Evolutionary conservation across 164 flowering plant species (phyloP), one percentile per base, ranked within the genome.

Genomic region (Taxillus chinensis): DNA sequence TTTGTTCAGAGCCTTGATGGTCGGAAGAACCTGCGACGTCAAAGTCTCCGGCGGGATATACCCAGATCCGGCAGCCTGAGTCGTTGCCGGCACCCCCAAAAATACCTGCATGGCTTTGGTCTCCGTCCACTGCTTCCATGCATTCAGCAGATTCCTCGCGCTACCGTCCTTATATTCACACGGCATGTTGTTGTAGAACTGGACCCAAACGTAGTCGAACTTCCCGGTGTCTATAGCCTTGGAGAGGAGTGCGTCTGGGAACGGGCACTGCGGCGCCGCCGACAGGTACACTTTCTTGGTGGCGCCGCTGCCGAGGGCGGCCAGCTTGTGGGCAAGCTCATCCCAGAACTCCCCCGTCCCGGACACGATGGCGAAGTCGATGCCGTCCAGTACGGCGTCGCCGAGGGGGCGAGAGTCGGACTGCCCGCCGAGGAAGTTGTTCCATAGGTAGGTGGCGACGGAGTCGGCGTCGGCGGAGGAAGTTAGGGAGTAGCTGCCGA

Each of bases 161-260:
- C 54, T 53, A 6, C 70, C 67, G 3, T 48, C 9, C 27, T 27
- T 27, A 38, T 67, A 73, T 8, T 70, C 60, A 43, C 76, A 67
- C 15, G 45, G 45, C 15, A 60, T 61, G 45, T 72, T 77, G 71
- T 77, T 70, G 65, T 74, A 77, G 55, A 69, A 77, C 41, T 69
- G 78, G 10, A 77, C 67, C 78, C 76, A 74, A 10, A 77, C 68
- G 37, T 71, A 72, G 61, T 77, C 78, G 42, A 77, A 77, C 1
- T 71, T 63, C 5, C 72, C 78, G 2, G 74, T 72, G 39, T 39
- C 16, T 7, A 77, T 55, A 3, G 75, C 75, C 4, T 55, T 12
- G 7, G 42, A 61, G 15, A 74, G 56, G 16, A 59, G 45, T 1
- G 39, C 60, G 57, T 73, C 81, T 0, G 74, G 76, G 63, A 55